Conservation (phyloP, 2,329 filamentous ascomycete species). For the Cladosporium halotolerans region DNA sequence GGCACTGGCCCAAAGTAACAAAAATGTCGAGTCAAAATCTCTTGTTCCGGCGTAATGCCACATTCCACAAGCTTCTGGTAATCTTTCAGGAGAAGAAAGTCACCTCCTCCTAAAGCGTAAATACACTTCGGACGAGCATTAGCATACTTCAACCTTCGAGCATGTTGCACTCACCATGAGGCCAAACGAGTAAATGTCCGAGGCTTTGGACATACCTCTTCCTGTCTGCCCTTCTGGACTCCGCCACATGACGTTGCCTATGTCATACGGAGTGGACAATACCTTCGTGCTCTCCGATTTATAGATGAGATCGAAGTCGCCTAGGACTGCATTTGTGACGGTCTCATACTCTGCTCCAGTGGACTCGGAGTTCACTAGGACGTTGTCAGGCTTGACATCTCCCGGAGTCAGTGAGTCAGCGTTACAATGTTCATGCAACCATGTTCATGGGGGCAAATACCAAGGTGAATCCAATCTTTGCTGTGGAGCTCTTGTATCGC, state of each 20-base stretch:
- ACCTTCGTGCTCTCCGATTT: slow-evolving; percentile 25
- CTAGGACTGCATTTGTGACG: slow-evolving; percentile 31
- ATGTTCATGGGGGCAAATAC: slow-evolving; percentile 21
- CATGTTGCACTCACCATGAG: slow-evolving; percentile 33
- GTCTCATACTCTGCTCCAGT: slow-evolving; percentile 24
- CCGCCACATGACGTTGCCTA: slow-evolving; percentile 16
- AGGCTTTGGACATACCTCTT: too few species aligned
- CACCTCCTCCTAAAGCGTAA: slow-evolving; percentile 29
- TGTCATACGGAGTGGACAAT: slow-evolving; percentile 25
- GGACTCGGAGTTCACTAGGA: slow-evolving; percentile 33
- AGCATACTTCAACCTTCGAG: slow-evolving; percentile 12
- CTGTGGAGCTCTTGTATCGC: slow-evolving; percentile 33
- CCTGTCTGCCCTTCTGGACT: too few species aligned
- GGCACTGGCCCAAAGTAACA: slow-evolving; percentile 31
- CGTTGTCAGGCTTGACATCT: slow-evolving; percentile 39
- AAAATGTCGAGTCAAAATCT: slow-evolving; percentile 31
- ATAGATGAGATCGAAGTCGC: slow-evolving; percentile 34
- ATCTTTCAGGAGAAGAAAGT: slow-evolving; percentile 28
- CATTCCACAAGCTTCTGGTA: slow-evolving; percentile 27
- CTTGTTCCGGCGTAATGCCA: slow-evolving; percentile 29
- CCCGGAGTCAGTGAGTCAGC: slow-evolving; percentile 20
- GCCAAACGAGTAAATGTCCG: slow-evolving; percentile 26
- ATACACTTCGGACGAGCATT: slow-evolving; percentile 28
- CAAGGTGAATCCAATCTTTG: slow-evolving; percentile 33
- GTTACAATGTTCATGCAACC: slow-evolving; percentile 17